A percentile compares a stretch with the other conserved stretches of the same genome.
These are phyloP conservation scores for Debaryomyces maramus DNA, from an alignment of 805 yeast species.

Conservation along the genomic window DNA sequence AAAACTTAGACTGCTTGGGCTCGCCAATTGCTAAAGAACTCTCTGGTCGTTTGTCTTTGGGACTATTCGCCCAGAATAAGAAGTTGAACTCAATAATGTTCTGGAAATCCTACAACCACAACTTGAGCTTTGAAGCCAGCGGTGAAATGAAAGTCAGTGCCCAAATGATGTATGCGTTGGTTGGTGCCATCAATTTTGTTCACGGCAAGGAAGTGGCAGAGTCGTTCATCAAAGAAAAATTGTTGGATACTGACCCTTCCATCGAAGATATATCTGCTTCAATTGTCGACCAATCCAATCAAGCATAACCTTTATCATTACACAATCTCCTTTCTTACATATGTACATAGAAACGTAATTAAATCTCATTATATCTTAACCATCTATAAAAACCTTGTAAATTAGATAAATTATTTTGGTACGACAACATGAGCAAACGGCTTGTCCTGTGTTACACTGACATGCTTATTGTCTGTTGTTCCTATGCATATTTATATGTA, in stretches of 20 bases:
- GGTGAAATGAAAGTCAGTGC: conserved; percentile 59
- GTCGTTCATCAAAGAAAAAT: conserved; percentile 54
- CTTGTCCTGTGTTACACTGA: too few relatives aligned
- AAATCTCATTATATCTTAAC: not conserved
- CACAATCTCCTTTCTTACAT: not conserved
- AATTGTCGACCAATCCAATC: conserved; percentile 27
- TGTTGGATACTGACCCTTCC: conserved; percentile 33
- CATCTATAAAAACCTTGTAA: too few relatives aligned
- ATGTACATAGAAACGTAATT: conserved; percentile 6
- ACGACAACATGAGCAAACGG: too few relatives aligned
- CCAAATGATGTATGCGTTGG: conserved; percentile 56
- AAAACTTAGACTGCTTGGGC: conserved; percentile 62
- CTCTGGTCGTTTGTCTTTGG: conserved; percentile 50
- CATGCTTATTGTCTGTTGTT: too few relatives aligned
- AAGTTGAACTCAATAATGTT: conserved; percentile 56
- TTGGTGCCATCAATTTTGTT: conserved; percentile 66
- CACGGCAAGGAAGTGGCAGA: conserved; percentile 63
- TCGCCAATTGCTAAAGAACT: conserved; percentile 51
- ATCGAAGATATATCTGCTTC: conserved; percentile 37
- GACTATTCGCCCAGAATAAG: conserved; percentile 50
- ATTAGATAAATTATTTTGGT: too few relatives aligned
- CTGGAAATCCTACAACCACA: conserved; percentile 62
- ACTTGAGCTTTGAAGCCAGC: conserved; percentile 44
- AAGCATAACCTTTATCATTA: conserved; percentile 7
- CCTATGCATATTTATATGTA: too few relatives aligned